phyloP scores from a whole-genome alignment of 768 basidiomycete species.

The Lanmaoa rubissima region DNA sequence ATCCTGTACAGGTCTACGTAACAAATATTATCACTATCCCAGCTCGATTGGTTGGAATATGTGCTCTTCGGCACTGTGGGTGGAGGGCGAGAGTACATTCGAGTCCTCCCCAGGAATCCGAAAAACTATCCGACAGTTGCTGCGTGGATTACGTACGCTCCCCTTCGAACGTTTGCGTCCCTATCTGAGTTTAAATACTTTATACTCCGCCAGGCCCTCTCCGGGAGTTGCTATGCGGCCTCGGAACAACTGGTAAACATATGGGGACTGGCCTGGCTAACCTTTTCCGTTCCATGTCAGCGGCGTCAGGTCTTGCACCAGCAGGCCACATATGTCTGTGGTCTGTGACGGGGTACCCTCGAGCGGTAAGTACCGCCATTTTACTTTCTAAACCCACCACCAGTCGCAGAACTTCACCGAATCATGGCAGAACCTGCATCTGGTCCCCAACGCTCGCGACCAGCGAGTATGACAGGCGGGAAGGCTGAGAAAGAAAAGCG shows the following conservation, averaged over 20 bases:
- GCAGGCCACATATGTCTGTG: constrained; percentile 28
- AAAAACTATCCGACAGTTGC: background rate
- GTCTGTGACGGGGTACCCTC: constrained; percentile 20
- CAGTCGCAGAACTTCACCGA: constrained; percentile 23
- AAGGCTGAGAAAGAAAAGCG: constrained; percentile 53
- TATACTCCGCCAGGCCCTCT: constrained; percentile 19
- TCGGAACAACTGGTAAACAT: constrained; percentile 27
- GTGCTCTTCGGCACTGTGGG: background rate
- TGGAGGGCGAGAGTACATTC: background rate
- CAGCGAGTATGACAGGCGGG: constrained; percentile 23
- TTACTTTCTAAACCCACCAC: constrained; percentile 29
- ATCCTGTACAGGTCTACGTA: background rate
- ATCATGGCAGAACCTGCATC: constrained; percentile 33
- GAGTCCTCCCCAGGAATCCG: background rate
- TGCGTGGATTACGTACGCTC: background rate
- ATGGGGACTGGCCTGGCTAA: constrained; percentile 10
- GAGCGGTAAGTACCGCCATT: constrained; percentile 24
- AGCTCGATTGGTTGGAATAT: background rate
- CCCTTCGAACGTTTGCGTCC: background rate
- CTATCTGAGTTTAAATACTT: constrained; percentile 9
- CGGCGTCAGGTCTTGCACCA: constrained; percentile 22
- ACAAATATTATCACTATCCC: background rate
- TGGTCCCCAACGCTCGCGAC: constrained; percentile 36
- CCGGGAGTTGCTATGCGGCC: constrained; percentile 34
- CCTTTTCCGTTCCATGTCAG: constrained; percentile 33